phyloP scores from a whole-genome alignment of 2,329 filamentous ascomycete species.

The Epichloe glyceriae region DNA sequence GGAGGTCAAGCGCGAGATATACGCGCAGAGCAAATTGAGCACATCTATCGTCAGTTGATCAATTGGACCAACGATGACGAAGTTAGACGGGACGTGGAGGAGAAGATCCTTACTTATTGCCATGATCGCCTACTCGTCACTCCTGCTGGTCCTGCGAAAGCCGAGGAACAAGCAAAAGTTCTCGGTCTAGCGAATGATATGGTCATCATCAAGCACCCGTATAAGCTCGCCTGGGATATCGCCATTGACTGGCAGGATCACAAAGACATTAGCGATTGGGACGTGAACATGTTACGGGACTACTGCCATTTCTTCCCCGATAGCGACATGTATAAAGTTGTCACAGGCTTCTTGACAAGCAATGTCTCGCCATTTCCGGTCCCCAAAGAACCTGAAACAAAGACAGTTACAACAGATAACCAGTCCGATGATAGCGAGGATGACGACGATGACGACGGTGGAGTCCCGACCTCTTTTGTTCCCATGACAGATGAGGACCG shows the following conservation, averaged over 20 bases:
- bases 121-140: slow-evolving; percentile 65
- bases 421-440: slow-evolving; percentile 44
- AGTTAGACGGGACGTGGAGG: slow-evolving; percentile 69
- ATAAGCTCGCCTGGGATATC: slow-evolving; percentile 80
- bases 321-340: slow-evolving; percentile 66
- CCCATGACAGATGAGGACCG: slow-evolving; percentile 65
- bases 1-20: slow-evolving; percentile 80
- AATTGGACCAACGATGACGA: slow-evolving; percentile 87
- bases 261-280: slow-evolving; percentile 61
- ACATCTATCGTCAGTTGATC: slow-evolving; percentile 70
- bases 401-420: slow-evolving; percentile 15
- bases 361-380: slow-evolving; percentile 69
- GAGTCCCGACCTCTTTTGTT: slow-evolving; percentile 38
- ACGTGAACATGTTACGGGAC: slow-evolving; percentile 62
- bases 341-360: slow-evolving; percentile 72
- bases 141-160: slow-evolving; percentile 51
- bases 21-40: slow-evolving; percentile 60
- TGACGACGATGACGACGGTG: slow-evolving; percentile 46
- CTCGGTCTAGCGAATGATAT: slow-evolving; percentile 73
- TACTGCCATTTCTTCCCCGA: slow-evolving; percentile 79
- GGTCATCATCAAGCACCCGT: slow-evolving; percentile 92
- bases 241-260: slow-evolving; percentile 80
- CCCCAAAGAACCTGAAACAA: slow-evolving; percentile 10
- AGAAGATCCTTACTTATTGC: slow-evolving; percentile 72
- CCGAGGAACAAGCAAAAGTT: slow-evolving; percentile 57